Base-by-base conservation (phyloP, 345 rosid genomes). In the Aegle marmelos region DNA sequence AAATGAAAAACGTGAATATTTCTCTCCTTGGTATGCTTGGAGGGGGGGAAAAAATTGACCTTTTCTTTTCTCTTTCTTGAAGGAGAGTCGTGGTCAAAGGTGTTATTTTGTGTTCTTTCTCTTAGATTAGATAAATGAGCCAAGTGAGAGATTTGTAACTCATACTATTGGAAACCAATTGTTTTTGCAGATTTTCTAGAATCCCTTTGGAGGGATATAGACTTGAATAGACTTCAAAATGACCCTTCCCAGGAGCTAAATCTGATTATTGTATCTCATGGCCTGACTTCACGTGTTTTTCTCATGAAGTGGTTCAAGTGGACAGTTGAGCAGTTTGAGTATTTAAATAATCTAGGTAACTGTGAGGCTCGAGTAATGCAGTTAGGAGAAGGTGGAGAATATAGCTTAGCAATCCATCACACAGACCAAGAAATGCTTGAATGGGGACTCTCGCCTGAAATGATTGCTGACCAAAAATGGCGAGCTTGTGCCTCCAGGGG, bases 271-370 rank as follows among this genome's bases (percentile, higher is more conserved):
- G 85, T 94, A 72, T 83, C 97, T 5, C 98, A 94, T 31, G 98
- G 98, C 14, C 83, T 94, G 76, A 86, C 99, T 3, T 80, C 88
- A 0, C 92, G 98, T 0, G 98, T 97, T 22, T 94, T 97, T 90
- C 92, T 97, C 65, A 93, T 93, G 99, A 97, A 94, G 82, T 97
- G 99, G 99, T 94, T 94, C 84, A 93, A 94, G 84, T 94, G 99
- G 98, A 91, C 92, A 0, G 98, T 97, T 1, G 93, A 93, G 70
- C 98, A 94, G 71, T 93, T 94, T 7, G 98, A 97, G 83, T 82
- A 2, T 24, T 82, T 97, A 39, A 93, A 91, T 80, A 97, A 97
- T 83, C 90, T 72, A 0, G 93, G 86, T 6, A 97, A 94, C 82
- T 94, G 97, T 27, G 98, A 81, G 87, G 67, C 78, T 67, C 86